Conservation (phyloP, 2,329 filamentous ascomycete species). For the Passalora sequoiae region DNA sequence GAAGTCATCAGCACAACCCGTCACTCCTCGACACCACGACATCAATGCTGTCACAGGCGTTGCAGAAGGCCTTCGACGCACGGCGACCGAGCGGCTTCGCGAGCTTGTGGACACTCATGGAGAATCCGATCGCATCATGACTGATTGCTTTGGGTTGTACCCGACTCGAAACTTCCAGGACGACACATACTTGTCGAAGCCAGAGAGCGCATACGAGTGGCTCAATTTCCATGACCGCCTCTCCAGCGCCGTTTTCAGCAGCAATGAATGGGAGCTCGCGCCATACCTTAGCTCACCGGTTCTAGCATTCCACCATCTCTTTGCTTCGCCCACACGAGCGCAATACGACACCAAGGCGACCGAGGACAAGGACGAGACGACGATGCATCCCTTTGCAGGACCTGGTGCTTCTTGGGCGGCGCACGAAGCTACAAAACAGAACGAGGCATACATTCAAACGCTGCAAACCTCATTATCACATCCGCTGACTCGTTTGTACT, state of each 20-base stretch:
- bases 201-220: conserved; percentile 85
- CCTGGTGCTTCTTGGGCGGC: conserved; percentile 77
- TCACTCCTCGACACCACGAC: conserved; percentile 15
- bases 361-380: conserved; percentile 27
- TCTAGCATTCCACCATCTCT: conserved; percentile 85
- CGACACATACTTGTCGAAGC: conserved; percentile 84
- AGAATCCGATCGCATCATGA: conserved; percentile 71
- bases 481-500: conserved; percentile 69
- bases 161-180: conserved; percentile 87
- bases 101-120: conserved; percentile 76
- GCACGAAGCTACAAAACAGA: conserved; percentile 73
- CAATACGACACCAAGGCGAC: conserved; percentile 42
- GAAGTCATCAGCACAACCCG: conserved; percentile 37
- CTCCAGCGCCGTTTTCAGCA: conserved; percentile 70
- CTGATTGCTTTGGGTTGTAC: conserved; percentile 80
- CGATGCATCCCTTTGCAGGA: conserved; percentile 67
- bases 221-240: conserved; percentile 86
- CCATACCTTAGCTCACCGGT: conserved; percentile 83
- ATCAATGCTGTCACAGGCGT: conserved; percentile 53
- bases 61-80: conserved; percentile 65
- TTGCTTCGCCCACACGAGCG: conserved; percentile 64
- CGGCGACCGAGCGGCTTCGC: conserved; percentile 64
- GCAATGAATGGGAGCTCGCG: conserved; percentile 86
- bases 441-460: conserved; percentile 65
- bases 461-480: conserved; percentile 69